These are phyloP conservation scores for Dicorynia guianensis DNA, from an alignment of 306 rosid species.

Conservation along the genomic window DNA sequence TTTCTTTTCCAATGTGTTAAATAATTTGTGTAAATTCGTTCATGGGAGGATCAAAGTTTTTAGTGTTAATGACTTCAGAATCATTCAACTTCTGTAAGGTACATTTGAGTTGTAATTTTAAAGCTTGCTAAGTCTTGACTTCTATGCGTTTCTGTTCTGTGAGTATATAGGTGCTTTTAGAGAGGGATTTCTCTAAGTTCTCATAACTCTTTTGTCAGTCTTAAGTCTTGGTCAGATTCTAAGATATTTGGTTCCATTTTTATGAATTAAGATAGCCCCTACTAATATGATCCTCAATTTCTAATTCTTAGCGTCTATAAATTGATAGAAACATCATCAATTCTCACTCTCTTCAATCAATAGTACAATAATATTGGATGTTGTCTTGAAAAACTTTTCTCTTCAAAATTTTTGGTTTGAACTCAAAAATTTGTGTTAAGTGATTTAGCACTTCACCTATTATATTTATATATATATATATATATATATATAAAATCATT, in stretches of 20 bases:
- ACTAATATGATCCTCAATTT: not conserved
- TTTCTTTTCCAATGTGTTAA: slow-evolving; percentile 34
- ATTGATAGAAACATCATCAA: not conserved
- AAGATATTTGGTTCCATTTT: not conserved
- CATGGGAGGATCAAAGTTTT: not conserved
- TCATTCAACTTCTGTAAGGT: slow-evolving; percentile 20
- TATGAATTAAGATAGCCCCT: not conserved
- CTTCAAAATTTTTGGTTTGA: too few relatives aligned
- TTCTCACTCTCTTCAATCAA: not conserved
- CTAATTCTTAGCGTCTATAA: not conserved
- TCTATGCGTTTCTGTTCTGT: not conserved
- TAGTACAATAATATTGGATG: too few relatives aligned
- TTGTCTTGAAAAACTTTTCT: too few relatives aligned
- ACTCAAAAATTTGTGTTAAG: too few relatives aligned
- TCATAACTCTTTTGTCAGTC: not conserved
- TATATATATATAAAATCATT: too few relatives aligned
- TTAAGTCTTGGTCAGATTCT: not conserved
- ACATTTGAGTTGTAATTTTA: not conserved
- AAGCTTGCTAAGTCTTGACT: not conserved
- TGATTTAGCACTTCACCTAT: too few relatives aligned
- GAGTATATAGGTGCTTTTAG: not conserved
- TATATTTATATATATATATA: too few relatives aligned
- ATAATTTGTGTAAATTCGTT: slow-evolving; percentile 43
- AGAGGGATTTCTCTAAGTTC: not conserved
- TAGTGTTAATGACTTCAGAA: not conserved